Evolutionary conservation across 768 basidiomycete genomes (phyloP).

Genomic region (Suillus weaverae): DNA sequence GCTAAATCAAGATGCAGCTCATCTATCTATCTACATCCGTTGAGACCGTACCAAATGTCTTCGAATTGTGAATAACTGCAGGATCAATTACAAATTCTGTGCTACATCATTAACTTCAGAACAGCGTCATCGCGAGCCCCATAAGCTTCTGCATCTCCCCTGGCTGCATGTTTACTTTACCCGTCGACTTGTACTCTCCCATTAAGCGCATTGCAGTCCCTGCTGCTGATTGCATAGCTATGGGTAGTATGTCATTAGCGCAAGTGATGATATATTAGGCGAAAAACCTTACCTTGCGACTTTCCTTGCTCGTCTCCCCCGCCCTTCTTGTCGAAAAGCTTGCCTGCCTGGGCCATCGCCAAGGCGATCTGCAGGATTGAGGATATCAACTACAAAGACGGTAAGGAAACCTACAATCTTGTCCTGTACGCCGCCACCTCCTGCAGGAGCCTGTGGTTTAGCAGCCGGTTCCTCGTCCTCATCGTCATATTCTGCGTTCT

Average conservation of each 20-base stretch:
- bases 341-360: constrained; percentile 34
- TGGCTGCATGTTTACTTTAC: constrained; percentile 25
- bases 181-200: constrained; percentile 22
- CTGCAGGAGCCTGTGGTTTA: constrained; percentile 7
- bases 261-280: not conserved
- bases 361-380: constrained; percentile 22
- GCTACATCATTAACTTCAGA: constrained; percentile 14
- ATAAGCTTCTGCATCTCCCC: constrained; percentile 30
- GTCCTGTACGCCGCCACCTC: constrained; percentile 27
- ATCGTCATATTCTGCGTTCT: not conserved
- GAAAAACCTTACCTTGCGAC: constrained; percentile 22
- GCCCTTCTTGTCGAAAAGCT: constrained; percentile 34
- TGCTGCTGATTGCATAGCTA: constrained; percentile 35
- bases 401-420: constrained; percentile 25
- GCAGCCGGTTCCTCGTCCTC: constrained; percentile 16
- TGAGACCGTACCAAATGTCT: not conserved
- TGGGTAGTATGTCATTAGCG: not conserved
- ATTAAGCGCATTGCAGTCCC: constrained; percentile 31
- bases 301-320: constrained; percentile 20
- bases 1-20: too few relatives aligned
- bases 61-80: not conserved
- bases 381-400: not conserved
- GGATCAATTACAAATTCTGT: not conserved
- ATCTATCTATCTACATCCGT: not conserved
- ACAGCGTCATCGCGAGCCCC: constrained; percentile 24